phyloP scores from a whole-genome alignment of 768 basidiomycete genomes.

The Panellus pusillus region DNA sequence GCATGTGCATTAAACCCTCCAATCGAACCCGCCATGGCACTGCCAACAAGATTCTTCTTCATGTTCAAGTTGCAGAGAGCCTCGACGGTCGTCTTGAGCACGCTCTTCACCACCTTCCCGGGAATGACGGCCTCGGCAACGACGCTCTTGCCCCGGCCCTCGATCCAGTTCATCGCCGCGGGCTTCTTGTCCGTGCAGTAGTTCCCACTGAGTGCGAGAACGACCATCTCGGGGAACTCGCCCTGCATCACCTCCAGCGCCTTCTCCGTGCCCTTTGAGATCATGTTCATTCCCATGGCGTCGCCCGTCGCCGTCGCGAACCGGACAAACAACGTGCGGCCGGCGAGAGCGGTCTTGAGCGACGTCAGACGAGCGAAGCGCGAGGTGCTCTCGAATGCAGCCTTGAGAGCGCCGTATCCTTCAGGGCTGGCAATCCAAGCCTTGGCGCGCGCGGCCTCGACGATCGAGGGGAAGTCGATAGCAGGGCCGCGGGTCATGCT shows the following conservation, averaged over 20 bases:
- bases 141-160: slow-evolving; percentile 96
- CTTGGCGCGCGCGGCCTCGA: slow-evolving; percentile 79
- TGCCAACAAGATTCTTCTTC: slow-evolving; percentile 97
- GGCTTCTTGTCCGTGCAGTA: slow-evolving; percentile 99
- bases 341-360: slow-evolving; percentile 89
- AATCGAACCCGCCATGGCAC: slow-evolving; percentile 97
- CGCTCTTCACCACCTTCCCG: slow-evolving; percentile 81
- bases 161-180: slow-evolving; percentile 99
- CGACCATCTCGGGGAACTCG: slow-evolving; percentile 87
- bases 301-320: slow-evolving; percentile 96
- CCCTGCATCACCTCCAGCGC: slow-evolving; percentile 78
- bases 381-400: slow-evolving; percentile 92
- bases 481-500: slow-evolving; percentile 99
- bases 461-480: slow-evolving; percentile 86
- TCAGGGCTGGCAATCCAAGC: slow-evolving; percentile 84
- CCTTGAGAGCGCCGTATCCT: slow-evolving; percentile 72
- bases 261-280: slow-evolving; percentile 96
- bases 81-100: slow-evolving; percentile 94
- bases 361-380: slow-evolving; percentile 86
- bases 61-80: slow-evolving; percentile 86
- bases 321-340: slow-evolving; percentile 88
- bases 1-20: slow-evolving; percentile 99
- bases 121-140: slow-evolving; percentile 95
- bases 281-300: slow-evolving; percentile 99
- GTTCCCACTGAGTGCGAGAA: slow-evolving; percentile 91